These are phyloP conservation scores for Teunomyces cretensis DNA, from an alignment of 805 yeast genomes.

Conservation along the genomic window DNA sequence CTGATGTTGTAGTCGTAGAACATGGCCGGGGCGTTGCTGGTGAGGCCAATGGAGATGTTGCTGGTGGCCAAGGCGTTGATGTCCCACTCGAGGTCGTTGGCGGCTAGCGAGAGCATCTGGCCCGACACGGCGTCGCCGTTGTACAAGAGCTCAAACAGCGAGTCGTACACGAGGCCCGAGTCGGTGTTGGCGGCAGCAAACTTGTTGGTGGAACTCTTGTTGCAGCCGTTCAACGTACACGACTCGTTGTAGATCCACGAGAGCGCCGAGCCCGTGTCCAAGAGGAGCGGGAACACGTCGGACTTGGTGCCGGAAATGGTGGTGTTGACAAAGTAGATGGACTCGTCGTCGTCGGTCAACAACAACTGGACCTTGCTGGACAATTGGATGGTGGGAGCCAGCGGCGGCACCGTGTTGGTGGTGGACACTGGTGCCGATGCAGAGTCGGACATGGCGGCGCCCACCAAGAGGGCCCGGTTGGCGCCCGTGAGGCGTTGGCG, in stretches of 20 bases:
- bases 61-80: constrained; percentile 26
- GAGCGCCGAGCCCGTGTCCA: constrained; percentile 68
- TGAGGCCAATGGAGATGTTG: constrained; percentile 53
- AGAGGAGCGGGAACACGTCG: constrained; percentile 47
- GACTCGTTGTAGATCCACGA: constrained; percentile 59
- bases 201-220: constrained; percentile 20
- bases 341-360: constrained; percentile 11
- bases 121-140: constrained; percentile 58
- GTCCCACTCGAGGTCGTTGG: constrained; percentile 29
- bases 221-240: constrained; percentile 48
- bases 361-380: constrained; percentile 7
- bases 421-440: background rate
- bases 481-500: background rate
- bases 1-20: constrained; percentile 53
- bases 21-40: constrained; percentile 50
- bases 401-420: background rate
- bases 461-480: background rate
- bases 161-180: constrained; percentile 12
- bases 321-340: constrained; percentile 13
- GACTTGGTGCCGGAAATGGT: constrained; percentile 20
- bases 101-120: constrained; percentile 31
- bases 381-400: constrained; percentile 3
- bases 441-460: background rate
- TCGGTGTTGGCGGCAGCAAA: constrained; percentile 18
- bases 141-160: constrained; percentile 50